Base-by-base conservation (phyloP, 1,284 basidiomycete species). In the Termitomyces sp. region DNA sequence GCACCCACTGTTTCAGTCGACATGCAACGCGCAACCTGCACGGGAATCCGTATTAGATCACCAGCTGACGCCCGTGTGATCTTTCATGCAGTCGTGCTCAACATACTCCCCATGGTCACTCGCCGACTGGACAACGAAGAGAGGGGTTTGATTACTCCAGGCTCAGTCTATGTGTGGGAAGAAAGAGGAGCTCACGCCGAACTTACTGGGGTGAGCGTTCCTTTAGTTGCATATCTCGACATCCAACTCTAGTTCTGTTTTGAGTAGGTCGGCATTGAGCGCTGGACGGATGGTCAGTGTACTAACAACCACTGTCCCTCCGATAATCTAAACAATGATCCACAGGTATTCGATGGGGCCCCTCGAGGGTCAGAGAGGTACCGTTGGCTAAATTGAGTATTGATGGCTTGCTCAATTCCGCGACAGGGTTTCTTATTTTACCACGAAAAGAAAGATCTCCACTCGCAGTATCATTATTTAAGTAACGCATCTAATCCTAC, bases 141-240 rank as follows among this genome's bases (percentile, higher is more conserved):
- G 65, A 72, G 84, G 54, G 73, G 79, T 36, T 65, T 78, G 47
- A 85, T 86, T 53, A 65, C 74, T 26, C 76, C 88, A 10, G 88
- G 88, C 31, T 83, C 85, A 55, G 83, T 89, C 28, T 91, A 89
- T 63, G 86, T 91, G 40, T 91, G 88, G 88, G 88, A 90, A 67
- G 88, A 90, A 68, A 79, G 86, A 56, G 87, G 84, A 9, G 83
- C 87, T 40, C 84, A 85, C 62, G 80, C 86, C 45, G 88, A 90
- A 59, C 67, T 80, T 43, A 80, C 82, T 68, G 76, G 88, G 70
- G 88, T 90, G 69, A 68, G 80, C 70, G 15, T 36, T 49, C 40
- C 39, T 33, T 40, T 24, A 26, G 33, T 51, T 34, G 28, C 53
- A 26, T 39, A 39, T 31, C 40, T 34, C 52, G 44, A 59, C 24